These are phyloP conservation scores for Zarea fungicola DNA, from an alignment of 2,329 filamentous ascomycete genomes.

Conservation along the genomic window DNA sequence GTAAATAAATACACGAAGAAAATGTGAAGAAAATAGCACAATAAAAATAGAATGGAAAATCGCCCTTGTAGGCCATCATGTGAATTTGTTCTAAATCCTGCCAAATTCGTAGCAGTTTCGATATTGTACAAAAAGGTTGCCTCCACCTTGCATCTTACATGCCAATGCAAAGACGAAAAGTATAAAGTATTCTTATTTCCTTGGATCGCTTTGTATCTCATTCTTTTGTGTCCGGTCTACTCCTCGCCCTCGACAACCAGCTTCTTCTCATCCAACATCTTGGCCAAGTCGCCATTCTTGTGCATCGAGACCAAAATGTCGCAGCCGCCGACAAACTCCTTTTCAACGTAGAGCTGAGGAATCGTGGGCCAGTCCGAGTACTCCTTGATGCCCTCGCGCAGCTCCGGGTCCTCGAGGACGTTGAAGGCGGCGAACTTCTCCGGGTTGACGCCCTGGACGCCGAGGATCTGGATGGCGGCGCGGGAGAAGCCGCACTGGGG, in stretches of 20 bases:
- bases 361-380: conserved; percentile 99
- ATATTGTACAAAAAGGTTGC: conserved; percentile 8
- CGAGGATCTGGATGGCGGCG: conserved; percentile 90
- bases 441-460: conserved; percentile 90
- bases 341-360: conserved; percentile 90
- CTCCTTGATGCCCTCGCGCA: conserved; percentile 93
- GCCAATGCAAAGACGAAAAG: too few species aligned
- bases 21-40: too few species aligned
- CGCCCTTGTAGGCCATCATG: not conserved
- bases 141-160: conserved; percentile 11
- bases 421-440: conserved; percentile 98
- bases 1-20: not conserved
- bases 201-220: not conserved
- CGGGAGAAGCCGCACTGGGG: conserved; percentile 97
- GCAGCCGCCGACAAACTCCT: conserved; percentile 96
- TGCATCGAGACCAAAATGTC: conserved; percentile 98
- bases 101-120: too few species aligned
- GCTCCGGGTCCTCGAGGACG: conserved; percentile 83
- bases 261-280: conserved; percentile 85
- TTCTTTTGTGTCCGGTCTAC: conserved; percentile 21
- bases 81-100: too few species aligned
- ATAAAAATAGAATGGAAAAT: not conserved
- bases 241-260: conserved; percentile 61
- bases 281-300: conserved; percentile 87
- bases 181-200: not conserved